These are phyloP conservation scores for Fusarium sacchari DNA, from an alignment of 2,329 filamentous ascomycete species.

Conservation along the genomic window DNA sequence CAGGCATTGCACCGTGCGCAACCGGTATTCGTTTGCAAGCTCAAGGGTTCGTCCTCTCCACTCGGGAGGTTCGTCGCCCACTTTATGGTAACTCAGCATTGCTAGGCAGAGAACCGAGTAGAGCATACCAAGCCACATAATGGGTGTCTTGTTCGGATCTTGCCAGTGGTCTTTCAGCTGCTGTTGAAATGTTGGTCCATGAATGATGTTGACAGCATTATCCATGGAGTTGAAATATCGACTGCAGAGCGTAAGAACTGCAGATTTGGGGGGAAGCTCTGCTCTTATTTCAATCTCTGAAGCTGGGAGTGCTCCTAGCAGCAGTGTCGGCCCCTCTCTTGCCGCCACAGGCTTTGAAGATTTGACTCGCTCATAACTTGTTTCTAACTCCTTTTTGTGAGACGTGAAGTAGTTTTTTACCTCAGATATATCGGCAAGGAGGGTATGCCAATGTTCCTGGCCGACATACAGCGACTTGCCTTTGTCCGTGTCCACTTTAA, in stretches of 20 bases:
- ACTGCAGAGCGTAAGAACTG: slow-evolving; percentile 84
- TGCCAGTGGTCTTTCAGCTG: slow-evolving; percentile 74
- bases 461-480: slow-evolving; percentile 84
- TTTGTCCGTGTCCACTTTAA: slow-evolving; percentile 82
- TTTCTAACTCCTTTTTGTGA: slow-evolving; percentile 90
- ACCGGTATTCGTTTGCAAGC: slow-evolving; percentile 71
- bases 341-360: slow-evolving; percentile 70
- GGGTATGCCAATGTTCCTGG: slow-evolving; percentile 84
- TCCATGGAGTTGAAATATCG: slow-evolving; percentile 90
- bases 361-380: slow-evolving; percentile 80
- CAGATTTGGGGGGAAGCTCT: slow-evolving; percentile 81
- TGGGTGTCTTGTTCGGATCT: slow-evolving; percentile 74
- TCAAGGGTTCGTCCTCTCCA: slow-evolving; percentile 74
- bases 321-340: slow-evolving; percentile 76
- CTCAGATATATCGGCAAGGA: slow-evolving; percentile 85
- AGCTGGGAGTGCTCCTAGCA: slow-evolving; percentile 79
- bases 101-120: slow-evolving; percentile 82
- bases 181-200: slow-evolving; percentile 85
- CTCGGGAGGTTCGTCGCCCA: slow-evolving; percentile 82
- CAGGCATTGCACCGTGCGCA: slow-evolving; percentile 81
- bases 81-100: slow-evolving; percentile 81
- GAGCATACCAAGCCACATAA: slow-evolving; percentile 82
- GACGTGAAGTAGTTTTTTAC: slow-evolving; percentile 89
- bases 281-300: slow-evolving; percentile 81
- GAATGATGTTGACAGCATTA: slow-evolving; percentile 77